phyloP scores from a whole-genome alignment of 2,329 filamentous ascomycete genomes.

The Colletotrichum shisoi region DNA sequence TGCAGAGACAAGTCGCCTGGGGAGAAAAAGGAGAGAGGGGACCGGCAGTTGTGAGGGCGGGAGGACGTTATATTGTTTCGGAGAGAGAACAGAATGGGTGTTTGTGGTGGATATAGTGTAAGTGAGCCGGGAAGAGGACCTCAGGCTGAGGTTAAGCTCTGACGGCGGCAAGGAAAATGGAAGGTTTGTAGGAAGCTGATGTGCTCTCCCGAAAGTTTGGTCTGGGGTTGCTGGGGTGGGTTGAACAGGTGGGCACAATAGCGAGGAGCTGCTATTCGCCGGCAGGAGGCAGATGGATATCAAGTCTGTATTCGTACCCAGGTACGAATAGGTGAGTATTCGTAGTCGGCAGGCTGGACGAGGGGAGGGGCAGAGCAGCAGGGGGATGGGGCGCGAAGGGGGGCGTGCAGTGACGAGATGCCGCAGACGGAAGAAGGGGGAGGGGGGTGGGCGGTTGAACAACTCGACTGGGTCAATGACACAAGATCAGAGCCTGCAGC shows the following conservation, averaged over 20 bases:
- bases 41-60: conserved; percentile 49
- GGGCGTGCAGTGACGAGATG: conserved; percentile 35
- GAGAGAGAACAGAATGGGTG: conserved; percentile 45
- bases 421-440: conserved; percentile 7
- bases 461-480: neutral
- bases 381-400: conserved; percentile 27
- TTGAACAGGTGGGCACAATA: conserved; percentile 36
- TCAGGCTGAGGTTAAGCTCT: conserved; percentile 39
- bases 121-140: conserved; percentile 27
- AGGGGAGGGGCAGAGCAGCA: conserved; percentile 24
- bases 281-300: conserved; percentile 27
- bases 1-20: conserved; percentile 52
- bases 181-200: conserved; percentile 26
- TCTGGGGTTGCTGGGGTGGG: conserved; percentile 38
- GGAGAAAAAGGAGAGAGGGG: conserved; percentile 42
- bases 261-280: conserved; percentile 34
- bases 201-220: conserved; percentile 36
- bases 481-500: conserved; percentile 18
- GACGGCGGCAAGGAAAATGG: conserved; percentile 38
- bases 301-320: conserved; percentile 27
- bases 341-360: conserved; percentile 25
- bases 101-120: conserved; percentile 43
- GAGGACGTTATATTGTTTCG: conserved; percentile 50
- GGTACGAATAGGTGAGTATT: too few species aligned
- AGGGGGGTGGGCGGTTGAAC: conserved; percentile 11